These are phyloP conservation scores for Suillus cothurnatus DNA, from an alignment of 768 basidiomycete species.

Conservation along the genomic window DNA sequence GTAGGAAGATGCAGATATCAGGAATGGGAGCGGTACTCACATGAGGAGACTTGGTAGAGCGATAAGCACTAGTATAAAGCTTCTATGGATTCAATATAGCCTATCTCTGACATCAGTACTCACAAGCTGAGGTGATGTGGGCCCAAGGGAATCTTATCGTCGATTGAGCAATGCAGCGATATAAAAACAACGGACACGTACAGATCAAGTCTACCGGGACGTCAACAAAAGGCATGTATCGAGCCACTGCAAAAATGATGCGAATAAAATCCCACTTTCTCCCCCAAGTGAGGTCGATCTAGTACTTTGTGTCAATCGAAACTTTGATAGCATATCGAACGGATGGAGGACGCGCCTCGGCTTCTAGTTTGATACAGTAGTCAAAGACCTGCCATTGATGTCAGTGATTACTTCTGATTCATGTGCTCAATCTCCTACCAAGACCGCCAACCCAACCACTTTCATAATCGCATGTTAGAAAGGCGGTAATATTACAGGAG, in stretches of 20 bases:
- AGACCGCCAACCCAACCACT: not conserved
- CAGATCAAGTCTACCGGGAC: not conserved
- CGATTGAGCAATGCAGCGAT: not conserved
- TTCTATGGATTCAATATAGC: not conserved
- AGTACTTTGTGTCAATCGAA: not conserved
- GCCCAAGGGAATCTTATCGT: not conserved
- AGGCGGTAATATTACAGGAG: not conserved
- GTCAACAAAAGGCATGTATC: not conserved
- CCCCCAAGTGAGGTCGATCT: conserved; percentile 1
- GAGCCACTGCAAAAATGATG: not conserved
- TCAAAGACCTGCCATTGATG: not conserved
- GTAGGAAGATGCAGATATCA: not conserved
- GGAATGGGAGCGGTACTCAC: not conserved
- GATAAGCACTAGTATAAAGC: not conserved
- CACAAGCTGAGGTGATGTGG: not conserved
- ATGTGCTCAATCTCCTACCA: not conserved
- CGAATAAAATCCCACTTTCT: not conserved
- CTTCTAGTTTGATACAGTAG: not conserved
- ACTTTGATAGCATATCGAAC: not conserved
- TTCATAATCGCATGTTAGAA: not conserved
- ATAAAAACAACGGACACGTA: not conserved
- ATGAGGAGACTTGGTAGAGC: not conserved
- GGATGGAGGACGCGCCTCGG: not conserved
- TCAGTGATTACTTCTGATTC: not conserved
- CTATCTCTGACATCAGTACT: not conserved